A percentile compares a stretch with the other conserved stretches of the same genome.
Evolutionary conservation across 2,329 filamentous ascomycete genomes (phyloP).

Genomic region (Dryadomyces quercus-mongolicae): DNA sequence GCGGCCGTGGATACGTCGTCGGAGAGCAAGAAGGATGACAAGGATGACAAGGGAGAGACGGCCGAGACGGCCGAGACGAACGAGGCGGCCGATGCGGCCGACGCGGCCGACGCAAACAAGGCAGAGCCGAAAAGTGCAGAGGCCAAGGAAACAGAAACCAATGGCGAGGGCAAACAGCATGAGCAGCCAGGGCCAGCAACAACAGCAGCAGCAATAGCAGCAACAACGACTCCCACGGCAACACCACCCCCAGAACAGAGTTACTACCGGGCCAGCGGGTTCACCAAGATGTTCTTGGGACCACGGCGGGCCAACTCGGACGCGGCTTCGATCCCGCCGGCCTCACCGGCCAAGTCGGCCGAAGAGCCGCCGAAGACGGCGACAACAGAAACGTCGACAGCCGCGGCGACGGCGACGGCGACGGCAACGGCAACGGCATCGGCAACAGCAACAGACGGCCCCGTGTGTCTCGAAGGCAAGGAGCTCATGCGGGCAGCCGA

Average conservation of each 20-base stretch:
- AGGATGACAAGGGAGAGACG: conserved; percentile 18
- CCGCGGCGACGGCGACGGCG: background rate
- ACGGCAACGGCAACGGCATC: background rate
- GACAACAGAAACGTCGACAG: conserved; percentile 12
- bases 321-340: conserved; percentile 48
- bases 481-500: conserved; percentile 72
- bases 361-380: conserved; percentile 35
- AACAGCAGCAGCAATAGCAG: background rate
- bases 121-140: background rate
- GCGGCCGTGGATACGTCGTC: conserved; percentile 20
- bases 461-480: conserved; percentile 52
- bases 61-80: background rate
- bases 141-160: conserved; percentile 9
- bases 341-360: conserved; percentile 26
- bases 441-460: background rate
- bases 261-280: conserved; percentile 23
- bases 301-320: conserved; percentile 35
- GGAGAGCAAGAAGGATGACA: conserved; percentile 16
- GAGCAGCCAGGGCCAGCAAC: background rate
- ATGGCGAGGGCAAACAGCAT: background rate
- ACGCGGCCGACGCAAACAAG: background rate
- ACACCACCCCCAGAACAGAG: background rate
- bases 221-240: background rate
- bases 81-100: too few relatives aligned
- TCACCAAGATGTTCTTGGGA: conserved; percentile 42